These are phyloP conservation scores for Colletotrichum musae DNA, from an alignment of 2,329 filamentous ascomycete species.

Conservation along the genomic window DNA sequence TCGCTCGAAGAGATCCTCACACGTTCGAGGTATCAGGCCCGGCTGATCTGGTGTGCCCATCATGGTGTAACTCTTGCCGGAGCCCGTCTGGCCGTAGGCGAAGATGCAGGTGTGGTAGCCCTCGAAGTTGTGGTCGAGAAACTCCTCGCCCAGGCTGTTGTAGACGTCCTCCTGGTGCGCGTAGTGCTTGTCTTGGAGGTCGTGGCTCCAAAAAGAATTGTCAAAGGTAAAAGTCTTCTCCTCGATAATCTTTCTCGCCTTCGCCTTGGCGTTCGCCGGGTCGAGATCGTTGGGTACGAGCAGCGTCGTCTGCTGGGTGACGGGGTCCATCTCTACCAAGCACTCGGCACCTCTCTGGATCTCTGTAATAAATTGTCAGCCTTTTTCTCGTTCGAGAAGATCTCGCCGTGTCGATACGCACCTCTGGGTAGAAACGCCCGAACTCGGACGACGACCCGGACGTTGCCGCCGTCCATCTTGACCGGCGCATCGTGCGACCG, in stretches of 20 bases:
- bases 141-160: conserved; percentile 93
- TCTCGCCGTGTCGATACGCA: conserved; percentile 53
- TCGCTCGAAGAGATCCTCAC: conserved; percentile 94
- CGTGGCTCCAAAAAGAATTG: conserved; percentile 98
- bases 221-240: conserved; percentile 97
- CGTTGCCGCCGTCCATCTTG: conserved; percentile 78
- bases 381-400: not conserved
- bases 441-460: conserved; percentile 86
- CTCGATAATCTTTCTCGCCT: conserved; percentile 82
- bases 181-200: conserved; percentile 85
- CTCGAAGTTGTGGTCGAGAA: conserved; percentile 98
- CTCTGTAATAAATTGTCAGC: conserved; percentile 68
- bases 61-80: conserved; percentile 98
- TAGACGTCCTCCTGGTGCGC: conserved; percentile 95
- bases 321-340: conserved; percentile 91
- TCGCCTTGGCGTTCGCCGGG: conserved; percentile 69
- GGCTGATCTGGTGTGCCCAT: conserved; percentile 92
- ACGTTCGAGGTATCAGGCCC: conserved; percentile 94
- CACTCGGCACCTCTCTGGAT: conserved; percentile 85
- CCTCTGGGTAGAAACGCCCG: conserved; percentile 85
- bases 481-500: conserved; percentile 79
- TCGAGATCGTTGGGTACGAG: conserved; percentile 74
- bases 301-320: conserved; percentile 87
- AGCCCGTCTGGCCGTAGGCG: conserved; percentile 97
- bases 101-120: conserved; percentile 99